These are phyloP conservation scores for Celoporthe dispersa DNA, from an alignment of 2,329 filamentous ascomycete genomes.

Conservation along the genomic window DNA sequence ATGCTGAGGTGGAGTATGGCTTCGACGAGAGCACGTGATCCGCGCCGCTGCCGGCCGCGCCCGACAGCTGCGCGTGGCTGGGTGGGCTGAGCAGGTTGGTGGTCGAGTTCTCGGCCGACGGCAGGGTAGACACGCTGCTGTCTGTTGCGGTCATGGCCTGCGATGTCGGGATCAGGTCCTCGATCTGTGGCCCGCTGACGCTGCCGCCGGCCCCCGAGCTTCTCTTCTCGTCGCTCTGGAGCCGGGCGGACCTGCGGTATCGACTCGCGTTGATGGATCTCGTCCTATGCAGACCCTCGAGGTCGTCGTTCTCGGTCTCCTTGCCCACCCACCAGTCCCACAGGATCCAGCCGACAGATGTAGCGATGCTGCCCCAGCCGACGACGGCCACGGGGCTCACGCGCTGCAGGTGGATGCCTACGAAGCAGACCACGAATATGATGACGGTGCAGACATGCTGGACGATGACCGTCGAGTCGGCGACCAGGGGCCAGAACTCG, in stretches of 20 bases:
- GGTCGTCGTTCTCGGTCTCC: conserved; percentile 50
- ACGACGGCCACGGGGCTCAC: conserved; percentile 91
- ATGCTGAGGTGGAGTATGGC: conserved; percentile 58
- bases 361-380: conserved; percentile 80
- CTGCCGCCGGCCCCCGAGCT: conserved; percentile 33
- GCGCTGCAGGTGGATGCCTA: conserved; percentile 83
- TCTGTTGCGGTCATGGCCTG: conserved; percentile 25
- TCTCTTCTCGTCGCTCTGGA: conserved; percentile 32
- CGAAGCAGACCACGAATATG: conserved; percentile 93
- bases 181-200: conserved; percentile 32
- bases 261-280: conserved; percentile 40
- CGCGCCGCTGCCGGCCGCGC: conserved; percentile 35
- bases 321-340: conserved; percentile 91
- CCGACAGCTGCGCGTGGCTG: conserved; percentile 31
- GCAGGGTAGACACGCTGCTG: conserved; percentile 36
- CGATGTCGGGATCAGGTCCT: conserved; percentile 19
- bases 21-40: conserved; percentile 39
- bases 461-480: conserved; percentile 93
- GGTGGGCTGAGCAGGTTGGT: conserved; percentile 45
- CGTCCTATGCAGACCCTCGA: conserved; percentile 44
- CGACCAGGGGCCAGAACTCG: conserved; percentile 96
- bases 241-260: conserved; percentile 35
- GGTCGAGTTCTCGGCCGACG: conserved; percentile 52
- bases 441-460: conserved; percentile 95
- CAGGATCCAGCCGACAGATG: conserved; percentile 84